A percentile compares a stretch with the other conserved stretches of the same genome.
Evolutionary conservation across 2,329 filamentous ascomycete genomes (phyloP).

Genomic region (Xylaria sp.): DNA sequence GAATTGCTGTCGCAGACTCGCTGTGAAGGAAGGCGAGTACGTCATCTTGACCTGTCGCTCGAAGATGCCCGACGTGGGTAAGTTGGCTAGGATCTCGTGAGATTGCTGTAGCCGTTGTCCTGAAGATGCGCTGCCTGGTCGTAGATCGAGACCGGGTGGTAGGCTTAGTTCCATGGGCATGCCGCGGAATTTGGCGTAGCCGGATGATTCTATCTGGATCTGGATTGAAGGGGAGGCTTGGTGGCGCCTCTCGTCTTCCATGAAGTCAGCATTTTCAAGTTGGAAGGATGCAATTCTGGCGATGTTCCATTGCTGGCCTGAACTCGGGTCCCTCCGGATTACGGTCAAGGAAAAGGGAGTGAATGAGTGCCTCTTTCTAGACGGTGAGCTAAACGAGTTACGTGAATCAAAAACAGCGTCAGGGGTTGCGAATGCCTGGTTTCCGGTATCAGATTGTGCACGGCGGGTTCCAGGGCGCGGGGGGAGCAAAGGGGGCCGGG

Average conservation of each 20-base stretch:
- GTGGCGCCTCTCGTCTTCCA: conserved; percentile 28
- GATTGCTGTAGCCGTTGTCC: conserved; percentile 11
- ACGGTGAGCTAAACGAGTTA: conserved; percentile 32
- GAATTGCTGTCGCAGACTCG: conserved; percentile 43
- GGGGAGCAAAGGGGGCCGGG: conserved; percentile 17
- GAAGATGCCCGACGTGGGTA: conserved; percentile 37
- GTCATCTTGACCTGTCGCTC: conserved; percentile 53
- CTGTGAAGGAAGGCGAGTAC: conserved; percentile 47
- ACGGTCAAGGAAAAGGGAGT: conserved; percentile 54
- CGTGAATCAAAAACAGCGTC: conserved; percentile 5
- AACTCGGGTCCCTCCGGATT: conserved; percentile 67
- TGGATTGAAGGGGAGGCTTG: conserved; percentile 41
- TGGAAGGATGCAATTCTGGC: conserved; percentile 57
- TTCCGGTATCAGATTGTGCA: neutral
- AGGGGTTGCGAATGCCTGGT: conserved; percentile 5
- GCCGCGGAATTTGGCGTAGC: conserved; percentile 53
- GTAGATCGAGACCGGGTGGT: conserved; percentile 26
- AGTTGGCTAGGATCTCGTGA: conserved; percentile 7
- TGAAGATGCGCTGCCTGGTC: conserved; percentile 26
- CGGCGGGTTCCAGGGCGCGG: conserved; percentile 15
- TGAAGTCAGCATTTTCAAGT: conserved; percentile 36
- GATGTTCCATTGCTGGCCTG: conserved; percentile 70
- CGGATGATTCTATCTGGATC: conserved; percentile 49
- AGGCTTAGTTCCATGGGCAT: conserved; percentile 35
- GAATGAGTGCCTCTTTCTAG: conserved; percentile 33